Evolutionary conservation across 768 basidiomycete species (phyloP), one percentile per base, ranked within the genome.

Genomic region (Asterophora parasitica): DNA sequence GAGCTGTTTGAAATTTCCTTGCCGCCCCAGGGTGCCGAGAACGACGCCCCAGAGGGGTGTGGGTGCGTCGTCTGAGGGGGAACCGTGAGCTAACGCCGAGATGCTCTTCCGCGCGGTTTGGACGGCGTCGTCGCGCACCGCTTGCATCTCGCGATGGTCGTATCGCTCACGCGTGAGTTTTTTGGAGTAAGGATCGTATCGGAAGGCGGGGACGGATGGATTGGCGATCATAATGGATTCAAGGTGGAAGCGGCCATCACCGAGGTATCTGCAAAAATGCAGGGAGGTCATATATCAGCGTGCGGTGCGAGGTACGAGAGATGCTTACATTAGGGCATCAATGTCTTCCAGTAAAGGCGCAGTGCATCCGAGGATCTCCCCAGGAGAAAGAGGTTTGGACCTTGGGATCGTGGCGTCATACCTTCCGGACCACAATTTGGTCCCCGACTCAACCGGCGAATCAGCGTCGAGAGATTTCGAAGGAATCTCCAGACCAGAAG

Each of bases 211-310:
- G 13, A 98, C 77, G 26, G 78, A 66, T 0, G 96, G 96, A 64
- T 99, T 99, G n/a, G 93, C 92, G 50, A 99, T 96, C 96, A 99
- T 99, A 63, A 97, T 93, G 11, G 92, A 89, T 66, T 99, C 96
- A 13, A 98, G 78, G 63, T 98, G 96, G 72, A 99, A 99, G 8
- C 96, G 86, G 16, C 96, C 96, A 58, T 99, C 96, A 13, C 96
- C 96, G 20, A 99, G 79, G 65, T 98, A 99, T 58, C 93, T 96
- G 50, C 31, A 40, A 46, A 15, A 31, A 7, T n/a, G 7, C 31
- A 49, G 35, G 52, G 34, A 33, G 51, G 41, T 55, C 27, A 47
- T 51, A 35, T 17, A 20, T 48, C 20, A 39, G 15, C 28, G 20
- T 39, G 1, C 44, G 16, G 27, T 11, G 43, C 11, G 23, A 50